Evolutionary conservation across 2,329 filamentous ascomycete genomes (phyloP), one percentile per base, ranked within the genome.

Genomic region (Paecilomyces dactylethromorphus): DNA sequence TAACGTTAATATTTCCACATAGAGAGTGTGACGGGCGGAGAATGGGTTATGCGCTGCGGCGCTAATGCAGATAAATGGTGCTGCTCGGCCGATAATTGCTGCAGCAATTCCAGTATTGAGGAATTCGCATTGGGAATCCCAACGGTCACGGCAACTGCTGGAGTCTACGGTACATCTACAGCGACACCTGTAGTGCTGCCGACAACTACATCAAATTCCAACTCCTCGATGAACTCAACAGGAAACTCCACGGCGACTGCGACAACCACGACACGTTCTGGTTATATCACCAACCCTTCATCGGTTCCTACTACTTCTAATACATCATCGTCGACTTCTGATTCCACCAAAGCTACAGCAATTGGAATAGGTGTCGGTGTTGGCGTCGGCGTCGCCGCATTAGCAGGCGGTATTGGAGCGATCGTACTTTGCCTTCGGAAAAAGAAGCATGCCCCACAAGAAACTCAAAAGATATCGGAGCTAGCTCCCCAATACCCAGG

Each of bases 1-100:
- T 45, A 7, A 45, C 4, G n/a, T 18, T 18, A 4, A 45, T 45
- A 18, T 18, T 18, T 45, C 13, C 13, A 1, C 7, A 8, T 39
- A 45, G 39, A 45, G 15, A 45, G n/a, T 10, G 39, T 45, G 3
- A 21, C 29, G 22, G 51, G 56, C 8, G 51, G 50, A 21, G 56
- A 58, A 13, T 54, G 39, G 57, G 53, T 58, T 4, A 58, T 58
- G 57, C 39, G 53, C 24, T 58, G 53, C 18, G 57, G 57, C 3
- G 22, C 13, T 18, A 26, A 32, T 12, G 31, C 53, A n/a, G 24
- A 49, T 33, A 51, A 50, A 13, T 58, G 55, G 39, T 55, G 57
- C 45, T 56, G 57, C 29, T 58, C 57, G 13, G 53, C 53, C 24
- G 57, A 58, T 45, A 50, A 58, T 21, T 58, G 57, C 53, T 58